phyloP scores from a whole-genome alignment of 1,284 basidiomycete species.

The Bjerkandera adusta region DNA sequence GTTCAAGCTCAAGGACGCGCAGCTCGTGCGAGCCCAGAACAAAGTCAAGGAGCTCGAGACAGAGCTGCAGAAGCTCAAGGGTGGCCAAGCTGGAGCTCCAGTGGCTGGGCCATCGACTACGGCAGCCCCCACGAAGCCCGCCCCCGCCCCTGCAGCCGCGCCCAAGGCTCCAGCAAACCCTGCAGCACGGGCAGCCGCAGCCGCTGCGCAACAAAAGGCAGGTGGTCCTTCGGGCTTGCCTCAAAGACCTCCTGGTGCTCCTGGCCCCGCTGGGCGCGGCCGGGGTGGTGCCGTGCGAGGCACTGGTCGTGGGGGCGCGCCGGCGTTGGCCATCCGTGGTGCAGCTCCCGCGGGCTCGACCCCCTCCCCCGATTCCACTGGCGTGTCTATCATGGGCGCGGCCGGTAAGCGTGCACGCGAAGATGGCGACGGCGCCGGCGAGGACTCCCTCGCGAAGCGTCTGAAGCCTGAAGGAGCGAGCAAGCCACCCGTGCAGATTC shows the following conservation, averaged over 20 bases:
- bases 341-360: constrained; percentile 36
- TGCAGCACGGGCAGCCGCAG: not conserved
- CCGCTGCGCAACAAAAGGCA: constrained; percentile 3
- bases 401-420: constrained; percentile 68
- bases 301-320: constrained; percentile 33
- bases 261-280: constrained; percentile 17
- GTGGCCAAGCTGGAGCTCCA: constrained; percentile 29
- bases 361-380: constrained; percentile 32
- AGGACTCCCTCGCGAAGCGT: constrained; percentile 68
- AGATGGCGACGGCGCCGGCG: constrained; percentile 42
- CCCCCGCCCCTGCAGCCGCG: constrained; percentile 21
- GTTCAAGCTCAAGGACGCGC: constrained; percentile 65
- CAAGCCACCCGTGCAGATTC: constrained; percentile 29
- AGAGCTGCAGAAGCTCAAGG: constrained; percentile 53
- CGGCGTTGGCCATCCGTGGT: constrained; percentile 36
- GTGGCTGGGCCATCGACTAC: constrained; percentile 9
- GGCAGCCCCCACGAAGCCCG: constrained; percentile 9
- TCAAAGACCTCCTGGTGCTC: constrained; percentile 18
- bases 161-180: constrained; percentile 5
- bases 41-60: constrained; percentile 66
- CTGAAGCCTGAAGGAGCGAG: constrained; percentile 51
- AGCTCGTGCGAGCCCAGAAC: constrained; percentile 54
- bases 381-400: constrained; percentile 65
- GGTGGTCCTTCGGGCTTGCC: constrained; percentile 9
- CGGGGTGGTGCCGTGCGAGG: constrained; percentile 24